Base-by-base conservation (phyloP, 768 basidiomycete genomes). In the Leccinum incarnatum region DNA sequence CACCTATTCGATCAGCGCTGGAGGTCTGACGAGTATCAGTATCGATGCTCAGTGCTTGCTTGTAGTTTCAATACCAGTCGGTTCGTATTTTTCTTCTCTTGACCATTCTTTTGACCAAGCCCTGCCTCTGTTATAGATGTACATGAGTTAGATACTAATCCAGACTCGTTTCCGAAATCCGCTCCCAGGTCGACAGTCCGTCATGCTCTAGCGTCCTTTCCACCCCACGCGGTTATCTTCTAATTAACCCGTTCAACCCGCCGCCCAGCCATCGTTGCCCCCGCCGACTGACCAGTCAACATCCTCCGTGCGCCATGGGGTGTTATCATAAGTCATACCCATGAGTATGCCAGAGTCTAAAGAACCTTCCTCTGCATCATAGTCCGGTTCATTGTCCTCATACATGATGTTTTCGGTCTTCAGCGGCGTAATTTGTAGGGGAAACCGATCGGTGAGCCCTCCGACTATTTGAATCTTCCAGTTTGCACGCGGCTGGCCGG, bases 391-490 rank as follows among this genome's bases (percentile, higher is more conserved):
- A 25, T 67, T 65, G 10, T 67, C 66, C 23, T 67, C 67, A 34
- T 64, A 63, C 37, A 51, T 62, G 53, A 51, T 58, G 42, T 49
- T 47, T 55, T 62, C 55, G 27, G 46, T 57, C 56, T 60, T 60
- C 50, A 54, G 51, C 55, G 47, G 32, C 17, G 46, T 56, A 51
- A 34, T 45, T 58, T 60, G 61, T 55, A 29, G 30, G 1, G 59
- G 55, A 29, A 50, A 48, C 30, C 34, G 54, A 15, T 53, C 8
- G 55, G 63, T 48, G 49, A 64, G 54, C 54, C 50, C 64, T 15
- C 70, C 72, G 1, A 67, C 57, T 2, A 78, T 58, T 30, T 58
- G 60, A 27, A 78, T 65, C 30, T 49, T 60, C 77, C 77, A 77
- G 47, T 69, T 69, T 32, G 32, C 60, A 30, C 64, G 56, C 10